Evolutionary conservation across 129 eudicot genomes (phyloP).

Genomic region (Kitagawia praeruptora): DNA sequence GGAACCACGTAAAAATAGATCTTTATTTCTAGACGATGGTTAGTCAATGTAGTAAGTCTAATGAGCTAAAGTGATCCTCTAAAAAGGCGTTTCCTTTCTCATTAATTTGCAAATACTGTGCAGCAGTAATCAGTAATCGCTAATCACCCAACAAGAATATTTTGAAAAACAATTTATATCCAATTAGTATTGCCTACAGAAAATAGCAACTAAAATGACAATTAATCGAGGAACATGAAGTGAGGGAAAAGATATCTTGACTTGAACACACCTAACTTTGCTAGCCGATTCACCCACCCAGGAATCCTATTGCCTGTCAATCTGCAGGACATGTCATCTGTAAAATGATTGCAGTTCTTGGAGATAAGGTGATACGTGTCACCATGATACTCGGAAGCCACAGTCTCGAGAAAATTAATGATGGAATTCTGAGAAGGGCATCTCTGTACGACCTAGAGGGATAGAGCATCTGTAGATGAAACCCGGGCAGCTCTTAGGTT

Average conservation of each 20-base stretch:
- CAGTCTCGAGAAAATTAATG: conserved; percentile 46
- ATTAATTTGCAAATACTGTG: background rate
- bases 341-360: conserved; percentile 81
- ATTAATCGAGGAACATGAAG: background rate
- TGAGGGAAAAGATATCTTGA: background rate
- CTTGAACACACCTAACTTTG: conserved; percentile 45
- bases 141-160: background rate
- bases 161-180: background rate
- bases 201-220: background rate
- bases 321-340: conserved; percentile 60
- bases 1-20: background rate
- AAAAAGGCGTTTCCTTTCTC: background rate
- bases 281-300: conserved; percentile 86
- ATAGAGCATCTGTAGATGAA: conserved; percentile 67
- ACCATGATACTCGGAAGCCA: conserved; percentile 82
- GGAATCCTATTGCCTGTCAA: conserved; percentile 58
- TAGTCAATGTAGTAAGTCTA: background rate
- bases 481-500: conserved; percentile 79
- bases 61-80: background rate
- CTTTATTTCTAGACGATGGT: background rate
- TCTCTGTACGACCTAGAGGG: conserved; percentile 42
- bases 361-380: conserved; percentile 76
- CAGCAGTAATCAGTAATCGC: background rate
- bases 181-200: background rate
- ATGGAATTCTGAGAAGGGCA: conserved; percentile 55